Evolutionary conservation across 2,329 filamentous ascomycete genomes (phyloP), one percentile per base, ranked within the genome.

Genomic region (Colletotrichum sp.): DNA sequence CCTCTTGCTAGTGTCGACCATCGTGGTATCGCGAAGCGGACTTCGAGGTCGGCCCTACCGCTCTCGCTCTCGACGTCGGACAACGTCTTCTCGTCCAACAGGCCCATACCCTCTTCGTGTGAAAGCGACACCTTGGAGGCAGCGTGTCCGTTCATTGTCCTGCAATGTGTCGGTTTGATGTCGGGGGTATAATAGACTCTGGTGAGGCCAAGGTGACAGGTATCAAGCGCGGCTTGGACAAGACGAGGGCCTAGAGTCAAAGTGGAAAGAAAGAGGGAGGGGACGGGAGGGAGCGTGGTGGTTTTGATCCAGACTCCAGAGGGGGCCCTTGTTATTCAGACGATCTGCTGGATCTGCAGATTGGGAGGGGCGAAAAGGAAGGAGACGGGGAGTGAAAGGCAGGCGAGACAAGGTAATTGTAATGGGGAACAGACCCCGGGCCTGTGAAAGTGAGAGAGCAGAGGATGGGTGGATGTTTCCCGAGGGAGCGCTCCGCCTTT

Each of bases 51-150:
- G 69, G 80, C 78, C 68, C 81, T 80, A 70, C 83, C 83, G 73
- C 74, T 79, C 31, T 84, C 86, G 77, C 84, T 87, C 64, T 88
- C 86, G 57, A 81, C 77, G 66, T 89, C 87, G 15, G 86, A 86
- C 24, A 82, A 68, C 18, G 82, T 81, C 73, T 82, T 84, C 66
- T 87, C 84, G n/a, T 88, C 85, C 36, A 88, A 79, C 38, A 88
- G 80, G 16, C 81, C 80, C 69, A 84, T 79, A 76, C 84, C 87
- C 81, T 89, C 87, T 79, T 88, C 85, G 66, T 83, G 73, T 65
- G 81, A 81, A 74, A 82, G 79, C 38, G 82, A 81, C 73, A 80
- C 78, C 64, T 78, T 80, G n/a, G 80, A 81, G 27, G 79, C 75
- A 71, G 81, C 81, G 78, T 83, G 80, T 72, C 81, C 81, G 76